Evolutionary conservation across 768 basidiomycete genomes (phyloP), one percentile per base, ranked within the genome.

Genomic region (Xerocomellus chrysenteron): DNA sequence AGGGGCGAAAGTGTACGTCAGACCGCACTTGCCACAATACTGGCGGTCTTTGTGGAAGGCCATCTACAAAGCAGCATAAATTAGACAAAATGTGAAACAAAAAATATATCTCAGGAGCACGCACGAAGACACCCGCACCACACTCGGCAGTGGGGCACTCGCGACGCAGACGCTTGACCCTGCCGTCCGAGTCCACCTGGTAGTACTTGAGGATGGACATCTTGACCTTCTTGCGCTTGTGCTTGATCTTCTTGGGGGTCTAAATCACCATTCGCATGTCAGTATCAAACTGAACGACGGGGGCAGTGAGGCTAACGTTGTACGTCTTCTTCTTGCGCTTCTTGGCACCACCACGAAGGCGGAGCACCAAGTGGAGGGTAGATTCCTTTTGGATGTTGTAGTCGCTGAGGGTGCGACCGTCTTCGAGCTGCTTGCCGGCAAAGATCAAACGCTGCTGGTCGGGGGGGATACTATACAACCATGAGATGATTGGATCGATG

Each of bases 321-420:
- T 98, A 98, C 53, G 93, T 94, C 85, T 98, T 98, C 85, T 98
- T 99, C 88, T 98, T 98, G 76, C 96, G 88, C 87, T 98, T 98
- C 88, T 98, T 98, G 65, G 87, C 94, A 84, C 97, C 97, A 83
- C 97, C 97, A 78, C 95, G 92, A 51, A 99, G 90, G 69, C 97
- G 90, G 67, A 98, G 87, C 63, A 98, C 96, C 64, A 98, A 76
- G 78, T 98, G 96, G 57, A 99, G 90, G 59, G 96, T 98, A 33
- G 94, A 97, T 80, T 98, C 96, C 84, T 98, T 98, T 80, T 98
- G 97, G 72, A 99, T 96, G 82, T 96, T 95, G 77, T 95, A 95
- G 80, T 94, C 92, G 73, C 78, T 88, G 59, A 94, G 87, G 59
- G 91, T 98, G 74, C 94, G 90, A 61, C 97, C 97, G 77, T 99